Evolutionary conservation across 495 filamentous ascomycete species (phyloP).

Genomic region (Wilcoxina mikolae): DNA sequence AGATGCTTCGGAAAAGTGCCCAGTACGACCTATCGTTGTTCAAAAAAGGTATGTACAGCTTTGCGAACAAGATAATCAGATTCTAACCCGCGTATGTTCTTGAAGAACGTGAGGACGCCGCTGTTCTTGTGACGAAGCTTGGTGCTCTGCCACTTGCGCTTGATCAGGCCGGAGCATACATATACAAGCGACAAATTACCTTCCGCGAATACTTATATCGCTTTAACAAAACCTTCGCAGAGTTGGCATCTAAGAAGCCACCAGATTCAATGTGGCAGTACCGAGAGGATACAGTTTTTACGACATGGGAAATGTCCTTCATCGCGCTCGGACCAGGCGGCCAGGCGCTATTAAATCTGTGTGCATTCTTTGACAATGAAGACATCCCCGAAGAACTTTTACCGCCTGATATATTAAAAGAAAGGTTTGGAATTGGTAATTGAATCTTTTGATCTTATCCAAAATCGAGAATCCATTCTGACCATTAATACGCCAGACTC

Average conservation of each 20-base stretch:
- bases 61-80: too few relatives aligned
- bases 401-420: neutral
- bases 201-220: conserved; percentile 7
- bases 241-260: neutral
- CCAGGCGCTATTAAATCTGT: conserved; percentile 7
- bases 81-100: too few relatives aligned
- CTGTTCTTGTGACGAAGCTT: neutral
- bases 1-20: too few relatives aligned
- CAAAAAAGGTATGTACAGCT: too few relatives aligned
- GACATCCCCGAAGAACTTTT: conserved; percentile 10
- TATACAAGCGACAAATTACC: conserved; percentile 9
- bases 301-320: conserved; percentile 15
- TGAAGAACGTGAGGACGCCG: conserved; percentile 5
- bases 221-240: conserved; percentile 6
- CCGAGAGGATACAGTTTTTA: conserved; percentile 8
- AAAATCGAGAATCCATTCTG: neutral
- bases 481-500: conserved; percentile 2
- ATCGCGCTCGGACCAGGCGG: neutral
- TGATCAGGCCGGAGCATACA: conserved; percentile 15
- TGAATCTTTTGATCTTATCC: too few relatives aligned
- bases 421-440: conserved; percentile 7
- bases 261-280: neutral
- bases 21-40: too few relatives aligned
- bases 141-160: conserved; percentile 15
- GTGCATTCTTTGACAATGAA: conserved; percentile 15